Evolutionary conservation across 306 rosid species (phyloP), one percentile per base, ranked within the genome.

Genomic region (Quercus rubra): DNA sequence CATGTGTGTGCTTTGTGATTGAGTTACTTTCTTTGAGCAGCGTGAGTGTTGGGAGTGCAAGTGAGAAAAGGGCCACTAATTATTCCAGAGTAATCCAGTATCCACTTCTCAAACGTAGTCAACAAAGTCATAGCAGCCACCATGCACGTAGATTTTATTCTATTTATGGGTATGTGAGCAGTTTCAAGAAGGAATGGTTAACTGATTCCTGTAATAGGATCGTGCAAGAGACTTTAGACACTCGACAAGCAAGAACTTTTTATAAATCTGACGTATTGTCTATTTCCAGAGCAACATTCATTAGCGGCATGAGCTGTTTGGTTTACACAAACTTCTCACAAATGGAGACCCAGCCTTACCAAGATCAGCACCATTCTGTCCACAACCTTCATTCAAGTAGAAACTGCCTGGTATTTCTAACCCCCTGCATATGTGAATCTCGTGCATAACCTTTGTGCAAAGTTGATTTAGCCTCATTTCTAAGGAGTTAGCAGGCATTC

Each of bases 81-180:
- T 38, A 38, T 6, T 38, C 43, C 43, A 38, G 10, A 38, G 74
- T 88, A 91, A 84, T 95, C 98, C 56, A 95, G 82, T 74, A 98
- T 89, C 99, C 99, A 95, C 78, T 95, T 95, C 93, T 95, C 99
- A 72, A 95, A 95, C 67, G 99, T 84, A 86, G 54, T 95, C 87
- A 56, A 87, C 85, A 63, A 95, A 95, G 90, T 93, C 88, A 71
- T 95, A 95, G 85, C 92, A 95, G 49, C 98, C 96, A 71, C 98
- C 99, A 70, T 93, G 99, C 76, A 95, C 23, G 23, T 23, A 95
- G 96, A 67, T 90, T 95, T 84, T 90, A 90, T 86, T 90, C 92
- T 61, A 95, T 91, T 98, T 98, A 95, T 0, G 99, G 98, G 77
- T 95, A 95, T 18, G 91, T 81, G 70, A 95, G 97, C 57, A 95